These are phyloP conservation scores for Ophiostoma himal-ulmi DNA, from an alignment of 2,329 filamentous ascomycete genomes.

Conservation along the genomic window DNA sequence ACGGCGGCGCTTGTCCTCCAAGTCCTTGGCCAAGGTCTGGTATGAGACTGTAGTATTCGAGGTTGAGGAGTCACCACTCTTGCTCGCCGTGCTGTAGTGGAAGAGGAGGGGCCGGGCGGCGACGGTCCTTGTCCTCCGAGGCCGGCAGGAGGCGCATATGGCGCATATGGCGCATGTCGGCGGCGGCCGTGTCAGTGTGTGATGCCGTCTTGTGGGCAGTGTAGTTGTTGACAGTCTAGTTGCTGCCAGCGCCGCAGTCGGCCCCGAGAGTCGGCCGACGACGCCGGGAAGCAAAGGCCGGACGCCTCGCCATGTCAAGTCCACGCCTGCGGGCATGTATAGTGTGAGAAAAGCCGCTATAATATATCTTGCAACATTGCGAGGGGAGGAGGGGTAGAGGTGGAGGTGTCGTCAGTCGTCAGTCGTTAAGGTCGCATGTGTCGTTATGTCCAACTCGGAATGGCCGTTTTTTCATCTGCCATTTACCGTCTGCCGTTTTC, in stretches of 20 bases:
- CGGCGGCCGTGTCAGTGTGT: background rate
- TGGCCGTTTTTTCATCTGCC: too few relatives aligned
- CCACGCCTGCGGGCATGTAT: constrained; percentile 23
- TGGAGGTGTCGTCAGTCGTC: background rate
- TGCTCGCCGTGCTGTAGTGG: constrained; percentile 14
- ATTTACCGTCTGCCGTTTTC: background rate
- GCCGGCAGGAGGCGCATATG: background rate
- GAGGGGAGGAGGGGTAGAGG: background rate
- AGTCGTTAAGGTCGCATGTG: background rate
- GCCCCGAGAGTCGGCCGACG: background rate
- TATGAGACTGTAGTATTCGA: constrained; percentile 11
- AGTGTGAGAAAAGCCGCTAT: constrained; percentile 16
- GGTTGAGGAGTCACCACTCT: background rate
- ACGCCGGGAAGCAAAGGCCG: constrained; percentile 13
- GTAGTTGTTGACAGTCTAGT: background rate
- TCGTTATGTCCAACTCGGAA: background rate
- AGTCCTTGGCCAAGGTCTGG: constrained; percentile 15
- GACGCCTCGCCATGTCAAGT: constrained; percentile 20
- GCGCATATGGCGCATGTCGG: background rate
- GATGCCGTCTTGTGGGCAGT: background rate
- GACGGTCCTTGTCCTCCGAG: background rate
- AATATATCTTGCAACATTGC: constrained; percentile 15
- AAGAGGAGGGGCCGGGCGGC: background rate
- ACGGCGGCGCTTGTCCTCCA: constrained; percentile 10
- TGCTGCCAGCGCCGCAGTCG: constrained; percentile 7